Percentiles rank a stretch among this genome's conserved stretches.
These are phyloP conservation scores for Coprinopsis strossmayeri DNA, from an alignment of 768 basidiomycete species.

Conservation along the genomic window DNA sequence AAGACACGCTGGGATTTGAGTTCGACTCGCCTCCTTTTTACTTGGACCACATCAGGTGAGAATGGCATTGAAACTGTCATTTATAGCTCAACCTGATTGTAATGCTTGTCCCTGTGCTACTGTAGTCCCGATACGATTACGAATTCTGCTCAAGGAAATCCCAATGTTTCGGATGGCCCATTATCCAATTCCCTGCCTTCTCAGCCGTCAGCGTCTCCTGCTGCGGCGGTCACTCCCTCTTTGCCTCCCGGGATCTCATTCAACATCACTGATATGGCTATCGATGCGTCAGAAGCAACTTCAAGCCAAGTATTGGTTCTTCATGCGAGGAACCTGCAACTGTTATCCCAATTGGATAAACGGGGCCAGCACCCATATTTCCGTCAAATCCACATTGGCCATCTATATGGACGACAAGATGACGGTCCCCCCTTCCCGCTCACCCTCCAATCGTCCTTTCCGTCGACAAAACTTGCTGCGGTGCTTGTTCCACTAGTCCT, in stretches of 20 bases:
- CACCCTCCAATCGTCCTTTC: background rate
- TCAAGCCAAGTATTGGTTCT: background rate
- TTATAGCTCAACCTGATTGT: background rate
- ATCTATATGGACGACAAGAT: no score
- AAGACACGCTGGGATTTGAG: conserved; percentile 19
- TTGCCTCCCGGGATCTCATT: background rate
- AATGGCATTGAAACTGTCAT: no score
- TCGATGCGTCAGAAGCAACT: background rate
- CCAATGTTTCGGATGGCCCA: no score
- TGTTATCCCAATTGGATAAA: no score
- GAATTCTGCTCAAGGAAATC: background rate
- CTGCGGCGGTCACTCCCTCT: background rate
- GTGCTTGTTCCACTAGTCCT: conserved; percentile 1
- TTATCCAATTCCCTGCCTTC: no score
- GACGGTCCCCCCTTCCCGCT: no score
- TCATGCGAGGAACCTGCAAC: background rate
- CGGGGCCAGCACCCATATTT: no score
- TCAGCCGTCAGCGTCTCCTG: background rate
- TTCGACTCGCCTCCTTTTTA: conserved; percentile 21
- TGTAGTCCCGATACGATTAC: background rate
- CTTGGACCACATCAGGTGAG: conserved; percentile 1
- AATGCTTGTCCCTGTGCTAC: background rate
- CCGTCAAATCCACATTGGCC: no score
- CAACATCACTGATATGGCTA: background rate
- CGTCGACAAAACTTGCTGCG: background rate